Conservation (phyloP, 2,329 filamentous ascomycete species). For the Parafenestella ontariensis region DNA sequence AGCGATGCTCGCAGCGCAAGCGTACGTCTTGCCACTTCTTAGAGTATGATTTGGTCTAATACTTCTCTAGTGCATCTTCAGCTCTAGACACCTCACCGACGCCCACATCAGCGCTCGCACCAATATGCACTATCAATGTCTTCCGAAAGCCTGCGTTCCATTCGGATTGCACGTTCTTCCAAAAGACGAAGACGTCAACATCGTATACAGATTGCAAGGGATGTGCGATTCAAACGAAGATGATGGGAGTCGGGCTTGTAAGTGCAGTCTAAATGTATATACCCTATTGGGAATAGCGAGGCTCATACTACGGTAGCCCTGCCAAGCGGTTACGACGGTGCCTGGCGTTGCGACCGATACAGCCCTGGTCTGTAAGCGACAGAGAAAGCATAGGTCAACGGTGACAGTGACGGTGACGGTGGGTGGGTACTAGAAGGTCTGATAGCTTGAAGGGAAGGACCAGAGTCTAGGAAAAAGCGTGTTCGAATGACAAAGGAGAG, state of each 20-base stretch:
- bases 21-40: not conserved
- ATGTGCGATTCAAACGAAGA: constrained; percentile 25
- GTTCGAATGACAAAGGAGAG: not conserved
- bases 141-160: constrained; percentile 24
- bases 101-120: constrained; percentile 1
- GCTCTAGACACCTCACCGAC: not conserved
- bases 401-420: not conserved
- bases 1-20: constrained; percentile 2
- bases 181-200: constrained; percentile 31
- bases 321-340: constrained; percentile 22
- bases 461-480: not conserved
- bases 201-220: constrained; percentile 37
- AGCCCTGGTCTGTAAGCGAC: constrained; percentile 14
- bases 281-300: not conserved
- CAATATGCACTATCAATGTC: constrained; percentile 24
- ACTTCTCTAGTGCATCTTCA: constrained; percentile 2
- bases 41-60: not conserved
- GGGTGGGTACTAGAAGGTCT: not conserved
- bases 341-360: constrained; percentile 19
- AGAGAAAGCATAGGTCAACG: not conserved
- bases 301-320: constrained; percentile 23
- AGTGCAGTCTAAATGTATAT: constrained; percentile 4
- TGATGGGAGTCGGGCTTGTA: constrained; percentile 35
- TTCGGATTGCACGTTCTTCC: constrained; percentile 31
- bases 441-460: not conserved